A percentile compares a stretch with the other conserved stretches of the same genome.
phyloP scores from a whole-genome alignment of 352 stramenopile genomes.

The Phytophthora nicotianae region DNA sequence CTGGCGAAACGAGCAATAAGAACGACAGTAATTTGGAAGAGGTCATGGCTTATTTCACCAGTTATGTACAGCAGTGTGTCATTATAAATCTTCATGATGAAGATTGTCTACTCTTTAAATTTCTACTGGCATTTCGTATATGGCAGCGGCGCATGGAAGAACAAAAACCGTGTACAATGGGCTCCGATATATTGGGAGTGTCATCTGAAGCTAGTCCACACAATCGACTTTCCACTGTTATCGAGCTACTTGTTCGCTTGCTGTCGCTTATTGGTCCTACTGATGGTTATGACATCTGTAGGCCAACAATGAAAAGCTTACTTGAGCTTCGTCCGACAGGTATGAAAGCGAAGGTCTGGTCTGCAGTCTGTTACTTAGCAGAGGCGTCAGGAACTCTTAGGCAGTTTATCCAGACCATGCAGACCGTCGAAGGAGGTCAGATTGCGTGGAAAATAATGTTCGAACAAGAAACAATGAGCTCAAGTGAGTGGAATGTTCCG shows the following conservation, averaged over 20 bases:
- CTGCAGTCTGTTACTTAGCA: slow-evolving; percentile 36
- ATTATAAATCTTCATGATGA: slow-evolving; percentile 39
- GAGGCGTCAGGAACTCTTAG: slow-evolving; percentile 29
- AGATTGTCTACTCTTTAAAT: slow-evolving; percentile 39
- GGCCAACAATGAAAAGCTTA: slow-evolving; percentile 24
- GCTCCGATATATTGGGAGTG: not conserved
- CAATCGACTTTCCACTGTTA: not conserved
- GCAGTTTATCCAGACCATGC: slow-evolving; percentile 36
- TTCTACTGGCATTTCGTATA: slow-evolving; percentile 46
- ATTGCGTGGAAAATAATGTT: slow-evolving; percentile 31
- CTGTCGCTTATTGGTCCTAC: slow-evolving; percentile 11
- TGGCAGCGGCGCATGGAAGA: slow-evolving; percentile 33
- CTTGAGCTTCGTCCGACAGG: slow-evolving; percentile 26
- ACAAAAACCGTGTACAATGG: not conserved
- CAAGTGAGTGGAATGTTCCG: slow-evolving; percentile 12
- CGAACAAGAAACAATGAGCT: slow-evolving; percentile 10
- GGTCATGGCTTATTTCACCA: slow-evolving; percentile 28
- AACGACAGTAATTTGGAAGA: slow-evolving; percentile 26
- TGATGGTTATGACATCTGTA: slow-evolving; percentile 2
- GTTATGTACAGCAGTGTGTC: slow-evolving; percentile 22
- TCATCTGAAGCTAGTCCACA: not conserved
- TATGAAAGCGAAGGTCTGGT: slow-evolving; percentile 29
- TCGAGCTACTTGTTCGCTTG: slow-evolving; percentile 20
- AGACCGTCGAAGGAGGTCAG: slow-evolving; percentile 11
- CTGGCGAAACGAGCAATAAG: slow-evolving; percentile 26